phyloP scores from a whole-genome alignment of 805 yeast genomes.

The Kuraishia ogatae region DNA sequence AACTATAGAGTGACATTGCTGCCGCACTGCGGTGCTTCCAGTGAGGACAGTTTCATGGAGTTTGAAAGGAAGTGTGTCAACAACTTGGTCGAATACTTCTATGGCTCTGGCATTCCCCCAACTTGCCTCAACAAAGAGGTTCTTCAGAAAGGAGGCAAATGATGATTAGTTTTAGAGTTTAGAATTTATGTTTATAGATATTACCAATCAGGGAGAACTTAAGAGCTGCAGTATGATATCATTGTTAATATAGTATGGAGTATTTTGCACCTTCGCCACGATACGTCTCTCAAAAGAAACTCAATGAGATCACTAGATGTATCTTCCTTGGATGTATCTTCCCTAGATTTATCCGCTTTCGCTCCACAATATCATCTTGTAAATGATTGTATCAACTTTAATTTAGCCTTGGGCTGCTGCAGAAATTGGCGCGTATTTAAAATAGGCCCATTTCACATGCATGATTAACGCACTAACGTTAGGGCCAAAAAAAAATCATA shows the following conservation, averaged over 20 bases:
- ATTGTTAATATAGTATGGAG: too few species aligned
- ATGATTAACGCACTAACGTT: not conserved
- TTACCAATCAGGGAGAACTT: too few species aligned
- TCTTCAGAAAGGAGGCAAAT: not conserved
- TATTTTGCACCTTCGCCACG: too few species aligned
- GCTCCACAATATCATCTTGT: too few species aligned
- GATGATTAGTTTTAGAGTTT: not conserved
- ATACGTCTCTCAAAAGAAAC: too few species aligned
- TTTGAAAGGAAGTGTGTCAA: constrained; percentile 29
- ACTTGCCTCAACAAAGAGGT: constrained; percentile 19
- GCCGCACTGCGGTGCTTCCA: constrained; percentile 30
- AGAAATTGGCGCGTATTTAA: not conserved
- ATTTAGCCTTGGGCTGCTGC: not conserved
- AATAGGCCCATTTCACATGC: not conserved
- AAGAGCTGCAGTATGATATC: too few species aligned
- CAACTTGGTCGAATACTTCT: constrained; percentile 27
- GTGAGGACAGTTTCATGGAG: constrained; percentile 25
- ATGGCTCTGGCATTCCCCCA: constrained; percentile 20
- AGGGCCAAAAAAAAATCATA: not conserved
- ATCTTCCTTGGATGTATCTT: too few species aligned
- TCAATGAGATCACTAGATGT: too few species aligned
- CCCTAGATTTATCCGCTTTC: too few species aligned
- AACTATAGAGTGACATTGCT: constrained; percentile 27
- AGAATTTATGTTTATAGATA: not conserved
- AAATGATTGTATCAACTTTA: not conserved